A percentile compares a stretch with the other conserved stretches of the same genome.
phyloP scores from a whole-genome alignment of 2,329 filamentous ascomycete species.

The Sporothrix inflata region DNA sequence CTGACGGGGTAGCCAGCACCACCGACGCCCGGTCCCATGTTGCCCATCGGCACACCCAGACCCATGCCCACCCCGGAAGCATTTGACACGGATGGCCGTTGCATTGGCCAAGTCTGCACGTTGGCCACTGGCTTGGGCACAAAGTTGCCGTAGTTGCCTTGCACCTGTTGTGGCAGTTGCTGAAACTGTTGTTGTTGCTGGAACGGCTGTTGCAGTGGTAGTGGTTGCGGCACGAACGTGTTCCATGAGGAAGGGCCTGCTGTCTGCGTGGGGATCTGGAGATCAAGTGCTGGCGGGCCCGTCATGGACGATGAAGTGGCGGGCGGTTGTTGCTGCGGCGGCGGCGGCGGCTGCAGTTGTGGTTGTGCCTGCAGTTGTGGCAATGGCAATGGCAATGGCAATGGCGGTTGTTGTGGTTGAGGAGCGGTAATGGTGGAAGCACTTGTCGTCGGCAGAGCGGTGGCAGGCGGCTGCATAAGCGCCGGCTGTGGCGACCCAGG shows the following conservation, averaged over 20 bases:
- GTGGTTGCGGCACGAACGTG: background rate
- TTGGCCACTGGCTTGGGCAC: conserved; percentile 29
- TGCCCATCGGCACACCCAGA: background rate
- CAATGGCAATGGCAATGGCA: background rate
- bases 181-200: conserved; percentile 6
- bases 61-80: background rate
- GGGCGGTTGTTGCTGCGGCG: background rate
- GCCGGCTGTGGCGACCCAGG: conserved; percentile 23
- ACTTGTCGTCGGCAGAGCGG: background rate
- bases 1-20: conserved; percentile 33
- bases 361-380: background rate
- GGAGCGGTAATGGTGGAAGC: background rate
- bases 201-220: background rate
- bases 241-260: conserved; percentile 28
- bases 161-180: background rate
- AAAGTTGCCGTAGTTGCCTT: conserved; percentile 3
- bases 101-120: conserved; percentile 32
- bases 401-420: conserved; percentile 24
- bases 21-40: background rate
- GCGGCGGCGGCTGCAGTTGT: background rate
- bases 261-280: conserved; percentile 38
- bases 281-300: conserved; percentile 37
- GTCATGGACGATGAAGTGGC: background rate
- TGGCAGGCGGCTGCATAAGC: background rate
- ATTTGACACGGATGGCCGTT: conserved; percentile 26